Evolutionary conservation across 495 filamentous ascomycete species (phyloP), one percentile per base, ranked within the genome.

Genomic region (Aspergillus kassunensis): DNA sequence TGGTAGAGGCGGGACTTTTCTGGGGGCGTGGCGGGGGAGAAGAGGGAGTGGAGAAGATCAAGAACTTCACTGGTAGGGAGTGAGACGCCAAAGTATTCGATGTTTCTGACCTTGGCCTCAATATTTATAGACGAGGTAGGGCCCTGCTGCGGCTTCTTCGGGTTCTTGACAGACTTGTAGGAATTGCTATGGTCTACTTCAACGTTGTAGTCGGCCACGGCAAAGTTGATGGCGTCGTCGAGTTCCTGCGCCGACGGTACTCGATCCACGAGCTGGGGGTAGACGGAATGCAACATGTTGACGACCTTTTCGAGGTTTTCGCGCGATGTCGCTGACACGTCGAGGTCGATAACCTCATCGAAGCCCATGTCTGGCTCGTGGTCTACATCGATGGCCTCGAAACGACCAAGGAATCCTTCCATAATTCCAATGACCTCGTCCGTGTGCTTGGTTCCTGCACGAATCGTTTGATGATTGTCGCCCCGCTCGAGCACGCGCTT

Each of bases 391-490:
- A 90, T 70, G 3, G 82, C 79, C 67, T 97, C 85, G 64, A 97
- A 99, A 13, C 93, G 85, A 0, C 70, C 53, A 37, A 98, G 73
- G 72, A 99, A 99, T 30, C 90, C 90, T 54, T 96, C 86, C 93
- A 99, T 97, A 61, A 99, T 97, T 8, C 82, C 81, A 19, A 89
- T 74, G 29, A 92, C 83, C 63, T 95, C 89, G 12, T 73, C 66
- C 31, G 70, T 66, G 41, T 81, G 72, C 59, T 84, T 81, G 27
- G 78, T 81, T 11, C 82, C 85, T 4, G 92, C 77, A 51, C 92
- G 91, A 59, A 99, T 99, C 10, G 92, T 97, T 65, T 99, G 93
- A 60, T 99, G 93, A 62, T 97, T 97, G 66, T 99, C 90, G 0
- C 93, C 93, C 12, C 93, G 88, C 0, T 79, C 73, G 19, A 97